These are phyloP conservation scores for Stagonosporopsis cucurbitacearum DNA, from an alignment of 2,329 filamentous ascomycete species.

Conservation along the genomic window DNA sequence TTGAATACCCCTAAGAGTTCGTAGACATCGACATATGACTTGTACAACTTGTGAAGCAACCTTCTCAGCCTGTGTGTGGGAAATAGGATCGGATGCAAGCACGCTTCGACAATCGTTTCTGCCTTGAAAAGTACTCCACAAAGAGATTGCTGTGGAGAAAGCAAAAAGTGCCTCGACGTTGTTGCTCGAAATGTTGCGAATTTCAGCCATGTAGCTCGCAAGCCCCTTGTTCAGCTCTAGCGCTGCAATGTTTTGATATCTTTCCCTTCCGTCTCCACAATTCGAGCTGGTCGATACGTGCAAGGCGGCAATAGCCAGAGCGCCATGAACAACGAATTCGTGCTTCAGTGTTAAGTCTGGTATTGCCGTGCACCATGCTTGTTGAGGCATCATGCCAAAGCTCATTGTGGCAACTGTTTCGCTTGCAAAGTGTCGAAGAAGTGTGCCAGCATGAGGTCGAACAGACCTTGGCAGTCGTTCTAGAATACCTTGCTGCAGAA, in stretches of 20 bases:
- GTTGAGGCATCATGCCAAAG: constrained; percentile 15
- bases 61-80: not conserved
- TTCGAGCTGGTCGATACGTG: constrained; percentile 49
- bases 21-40: constrained; percentile 12
- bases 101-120: constrained; percentile 15
- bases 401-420: constrained; percentile 31
- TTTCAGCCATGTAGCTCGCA: constrained; percentile 26
- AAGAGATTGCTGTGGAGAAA: constrained; percentile 26
- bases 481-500: constrained; percentile 19
- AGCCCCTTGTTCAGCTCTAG: constrained; percentile 36
- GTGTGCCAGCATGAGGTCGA: constrained; percentile 18
- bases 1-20: constrained; percentile 30
- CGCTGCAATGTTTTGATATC: constrained; percentile 28
- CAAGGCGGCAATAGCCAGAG: constrained; percentile 53
- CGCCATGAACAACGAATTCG: constrained; percentile 51
- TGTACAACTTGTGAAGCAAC: not conserved
- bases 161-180: constrained; percentile 51
- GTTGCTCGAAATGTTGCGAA: constrained; percentile 43
- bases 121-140: constrained; percentile 25
- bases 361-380: constrained; percentile 34
- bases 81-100: not conserved
- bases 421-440: constrained; percentile 34
- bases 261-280: constrained; percentile 16
- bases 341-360: constrained; percentile 45
- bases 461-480: constrained; percentile 18